A percentile compares a stretch with the other conserved stretches of the same genome.
These are phyloP conservation scores for Eragrostis tef DNA, from an alignment of 202 grass and related monocot genomes.

Conservation along the genomic window DNA sequence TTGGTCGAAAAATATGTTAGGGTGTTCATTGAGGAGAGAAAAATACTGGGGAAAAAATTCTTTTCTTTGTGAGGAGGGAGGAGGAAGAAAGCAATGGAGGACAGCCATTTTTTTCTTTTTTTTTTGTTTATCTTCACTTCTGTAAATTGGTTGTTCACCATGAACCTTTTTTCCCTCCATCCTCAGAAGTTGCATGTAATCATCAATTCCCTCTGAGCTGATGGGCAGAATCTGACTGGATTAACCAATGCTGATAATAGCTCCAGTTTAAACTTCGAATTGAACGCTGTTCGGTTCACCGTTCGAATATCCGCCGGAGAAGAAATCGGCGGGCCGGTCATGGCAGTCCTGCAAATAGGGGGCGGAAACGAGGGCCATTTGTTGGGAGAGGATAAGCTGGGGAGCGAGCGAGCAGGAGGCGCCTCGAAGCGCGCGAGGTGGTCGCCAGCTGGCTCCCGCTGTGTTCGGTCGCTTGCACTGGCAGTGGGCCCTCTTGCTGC, in stretches of 20 bases:
- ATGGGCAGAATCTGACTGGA: background rate
- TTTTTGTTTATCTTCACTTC: background rate
- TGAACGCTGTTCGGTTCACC: background rate
- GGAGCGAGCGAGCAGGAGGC: background rate
- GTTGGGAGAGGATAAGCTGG: background rate
- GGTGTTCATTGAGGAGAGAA: slow-evolving; percentile 29
- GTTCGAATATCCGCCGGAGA: background rate
- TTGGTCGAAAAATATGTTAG: slow-evolving; percentile 48
- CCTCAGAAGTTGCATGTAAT: slow-evolving; percentile 5
- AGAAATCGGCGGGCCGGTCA: slow-evolving; percentile 8
- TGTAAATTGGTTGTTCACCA: slow-evolving; percentile 47
- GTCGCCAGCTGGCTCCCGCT: slow-evolving; percentile 43
- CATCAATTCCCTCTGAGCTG: background rate
- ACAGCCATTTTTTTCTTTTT: background rate
- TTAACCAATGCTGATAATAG: background rate
- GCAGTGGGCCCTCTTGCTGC: background rate
- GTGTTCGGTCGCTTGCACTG: background rate
- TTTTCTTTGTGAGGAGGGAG: slow-evolving; percentile 33
- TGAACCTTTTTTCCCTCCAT: background rate
- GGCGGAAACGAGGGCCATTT: background rate
- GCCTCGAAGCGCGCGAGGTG: slow-evolving; percentile 48
- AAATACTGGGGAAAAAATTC: slow-evolving; percentile 15
- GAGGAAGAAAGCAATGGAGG: slow-evolving; percentile 44
- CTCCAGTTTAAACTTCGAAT: slow-evolving; percentile 19
- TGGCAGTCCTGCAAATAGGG: slow-evolving; percentile 45